Evolutionary conservation across 257 asterid species (phyloP).

Genomic region (Rehmannia glutinosa): DNA sequence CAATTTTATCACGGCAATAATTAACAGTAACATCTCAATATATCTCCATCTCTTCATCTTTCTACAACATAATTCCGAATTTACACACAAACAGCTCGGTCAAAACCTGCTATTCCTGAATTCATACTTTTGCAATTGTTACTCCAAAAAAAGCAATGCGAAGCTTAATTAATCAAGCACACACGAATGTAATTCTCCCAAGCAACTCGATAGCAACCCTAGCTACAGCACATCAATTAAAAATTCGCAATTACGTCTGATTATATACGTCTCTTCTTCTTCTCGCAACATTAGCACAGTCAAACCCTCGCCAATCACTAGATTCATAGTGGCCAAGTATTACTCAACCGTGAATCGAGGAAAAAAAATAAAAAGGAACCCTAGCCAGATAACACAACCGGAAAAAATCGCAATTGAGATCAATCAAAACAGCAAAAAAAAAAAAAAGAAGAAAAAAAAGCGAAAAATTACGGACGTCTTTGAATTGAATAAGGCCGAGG

Average conservation of each 20-base stretch:
- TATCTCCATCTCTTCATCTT: background rate
- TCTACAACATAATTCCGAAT: background rate
- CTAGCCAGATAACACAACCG: conserved; percentile 21
- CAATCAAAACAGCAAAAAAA: conserved; percentile 6
- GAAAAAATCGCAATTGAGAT: conserved; percentile 7
- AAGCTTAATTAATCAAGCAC: conserved; percentile 4
- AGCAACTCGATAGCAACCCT: conserved; percentile 15
- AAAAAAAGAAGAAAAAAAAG: background rate
- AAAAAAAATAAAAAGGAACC: background rate
- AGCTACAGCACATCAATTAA: background rate
- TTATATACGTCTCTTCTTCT: background rate
- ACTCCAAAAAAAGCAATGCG: background rate
- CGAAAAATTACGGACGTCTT: conserved; percentile 54
- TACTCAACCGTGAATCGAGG: background rate
- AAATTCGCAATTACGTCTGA: background rate
- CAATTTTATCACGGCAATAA: background rate
- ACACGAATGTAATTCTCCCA: background rate
- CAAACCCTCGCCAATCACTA: conserved; percentile 6
- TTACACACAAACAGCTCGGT: background rate
- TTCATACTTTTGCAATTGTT: background rate
- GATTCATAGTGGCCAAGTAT: background rate
- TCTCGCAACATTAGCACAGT: background rate
- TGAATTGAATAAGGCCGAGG: conserved; percentile 83
- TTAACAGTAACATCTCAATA: background rate
- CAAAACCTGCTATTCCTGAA: background rate